Percentiles rank a stretch among this genome's conserved stretches.
Conservation (phyloP, 208 protist genomes). For the Acanthamoeba castellanii region DNA sequence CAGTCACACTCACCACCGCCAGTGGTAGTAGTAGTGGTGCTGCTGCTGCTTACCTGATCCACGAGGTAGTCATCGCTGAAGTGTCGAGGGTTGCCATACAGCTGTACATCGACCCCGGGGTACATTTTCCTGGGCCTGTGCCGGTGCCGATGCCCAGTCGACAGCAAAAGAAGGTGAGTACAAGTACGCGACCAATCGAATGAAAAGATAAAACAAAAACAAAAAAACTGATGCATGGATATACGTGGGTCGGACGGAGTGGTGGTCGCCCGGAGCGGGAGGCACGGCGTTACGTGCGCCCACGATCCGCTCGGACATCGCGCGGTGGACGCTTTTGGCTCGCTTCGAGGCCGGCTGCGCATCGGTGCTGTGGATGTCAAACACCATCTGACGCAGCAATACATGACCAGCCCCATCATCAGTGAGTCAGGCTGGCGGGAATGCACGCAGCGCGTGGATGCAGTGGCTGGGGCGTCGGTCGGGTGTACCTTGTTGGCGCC, state of each 20-base stretch:
- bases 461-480: not conserved
- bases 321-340: not conserved
- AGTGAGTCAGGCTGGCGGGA: not conserved
- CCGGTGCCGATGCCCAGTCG: not conserved
- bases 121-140: slow-evolving; percentile 27
- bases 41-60: slow-evolving; percentile 54
- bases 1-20: too few species aligned
- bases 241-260: not conserved
- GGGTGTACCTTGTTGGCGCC: slow-evolving; percentile 27
- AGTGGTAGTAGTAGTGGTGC: not conserved
- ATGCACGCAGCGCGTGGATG: not conserved
- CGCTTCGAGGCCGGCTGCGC: not conserved
- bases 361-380: not conserved
- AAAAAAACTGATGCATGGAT: too few species aligned
- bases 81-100: slow-evolving; percentile 60
- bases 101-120: slow-evolving; percentile 33
- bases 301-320: not conserved
- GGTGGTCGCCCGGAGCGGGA: not conserved
- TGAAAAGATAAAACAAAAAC: too few species aligned
- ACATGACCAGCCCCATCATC: not conserved
- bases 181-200: not conserved
- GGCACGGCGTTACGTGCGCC: not conserved
- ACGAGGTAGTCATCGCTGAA: slow-evolving; percentile 67
- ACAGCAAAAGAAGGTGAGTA: too few species aligned
- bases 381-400: not conserved